A percentile compares a stretch with the other conserved stretches of the same genome.
These are phyloP conservation scores for Kodamaea restingae DNA, from an alignment of 805 yeast species.

Conservation along the genomic window DNA sequence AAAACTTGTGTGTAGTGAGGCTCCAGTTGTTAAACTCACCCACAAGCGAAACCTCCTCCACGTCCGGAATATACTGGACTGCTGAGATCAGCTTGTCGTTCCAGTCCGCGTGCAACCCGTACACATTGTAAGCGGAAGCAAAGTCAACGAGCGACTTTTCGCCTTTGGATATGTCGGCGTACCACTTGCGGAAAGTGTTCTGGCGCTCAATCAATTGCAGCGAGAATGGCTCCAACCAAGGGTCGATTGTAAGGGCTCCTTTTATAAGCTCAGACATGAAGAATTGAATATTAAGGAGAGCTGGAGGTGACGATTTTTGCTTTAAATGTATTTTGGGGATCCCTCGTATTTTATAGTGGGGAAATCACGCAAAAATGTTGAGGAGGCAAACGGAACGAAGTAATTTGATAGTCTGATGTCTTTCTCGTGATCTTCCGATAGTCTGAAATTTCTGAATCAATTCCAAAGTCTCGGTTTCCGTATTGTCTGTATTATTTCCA, in stretches of 20 bases:
- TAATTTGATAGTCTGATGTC: no score
- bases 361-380: no score
- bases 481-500: no score
- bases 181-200: slow-evolving; percentile 61
- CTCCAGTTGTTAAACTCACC: slow-evolving; percentile 94
- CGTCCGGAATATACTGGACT: slow-evolving; percentile 91
- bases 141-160: slow-evolving; percentile 62
- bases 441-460: no score
- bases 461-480: no score
- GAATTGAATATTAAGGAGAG: no score
- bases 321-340: no score
- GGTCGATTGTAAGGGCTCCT: slow-evolving; percentile 71
- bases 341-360: no score
- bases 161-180: slow-evolving; percentile 44
- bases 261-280: slow-evolving; percentile 15
- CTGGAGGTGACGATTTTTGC: no score
- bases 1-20: slow-evolving; percentile 50
- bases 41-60: slow-evolving; percentile 64
- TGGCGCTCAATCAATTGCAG: slow-evolving; percentile 68
- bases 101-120: slow-evolving; percentile 69
- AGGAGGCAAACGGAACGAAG: background rate
- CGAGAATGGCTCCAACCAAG: slow-evolving; percentile 79
- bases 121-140: slow-evolving; percentile 69
- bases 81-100: slow-evolving; percentile 53
- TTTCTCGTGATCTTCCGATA: no score